These are phyloP conservation scores for Pythium periplocum DNA, from an alignment of 352 stramenopile species.

Conservation along the genomic window DNA sequence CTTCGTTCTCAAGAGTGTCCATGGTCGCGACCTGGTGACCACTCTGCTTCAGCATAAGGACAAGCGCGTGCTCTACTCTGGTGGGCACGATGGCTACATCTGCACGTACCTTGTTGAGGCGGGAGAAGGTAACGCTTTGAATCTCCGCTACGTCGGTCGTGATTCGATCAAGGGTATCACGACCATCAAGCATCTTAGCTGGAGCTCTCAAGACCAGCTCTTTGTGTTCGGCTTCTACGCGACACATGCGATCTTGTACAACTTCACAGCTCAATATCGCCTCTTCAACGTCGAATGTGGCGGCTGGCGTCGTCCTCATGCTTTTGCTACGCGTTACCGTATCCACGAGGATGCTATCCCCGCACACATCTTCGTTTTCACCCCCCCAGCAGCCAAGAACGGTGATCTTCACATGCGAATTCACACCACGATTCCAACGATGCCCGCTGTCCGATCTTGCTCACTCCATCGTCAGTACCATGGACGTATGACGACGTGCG, in stretches of 20 bases:
- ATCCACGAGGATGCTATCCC: constrained; percentile 23
- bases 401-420: constrained; percentile 53
- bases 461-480: constrained; percentile 72
- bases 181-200: constrained; percentile 68
- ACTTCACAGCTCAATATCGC: constrained; percentile 66
- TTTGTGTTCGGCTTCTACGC: constrained; percentile 84
- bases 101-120: constrained; percentile 39
- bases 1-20: constrained; percentile 39
- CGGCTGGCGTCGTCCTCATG: constrained; percentile 78
- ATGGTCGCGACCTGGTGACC: constrained; percentile 68
- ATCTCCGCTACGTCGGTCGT: constrained; percentile 34
- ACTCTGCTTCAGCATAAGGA: constrained; percentile 35
- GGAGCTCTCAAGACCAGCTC: constrained; percentile 32
- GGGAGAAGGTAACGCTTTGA: constrained; percentile 17
- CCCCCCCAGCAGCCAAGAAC: constrained; percentile 39
- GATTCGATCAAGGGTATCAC: constrained; percentile 75
- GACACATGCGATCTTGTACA: constrained; percentile 64
- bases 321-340: constrained; percentile 22
- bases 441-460: constrained; percentile 16
- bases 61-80: constrained; percentile 41
- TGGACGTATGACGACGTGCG: constrained; percentile 70
- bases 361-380: constrained; percentile 66
- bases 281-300: constrained; percentile 74
- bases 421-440: constrained; percentile 39
- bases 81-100: constrained; percentile 82